Evolutionary conservation across 306 rosid genomes (phyloP), one percentile per base, ranked within the genome.

Genomic region (Cotoneaster glaucophyllus): DNA sequence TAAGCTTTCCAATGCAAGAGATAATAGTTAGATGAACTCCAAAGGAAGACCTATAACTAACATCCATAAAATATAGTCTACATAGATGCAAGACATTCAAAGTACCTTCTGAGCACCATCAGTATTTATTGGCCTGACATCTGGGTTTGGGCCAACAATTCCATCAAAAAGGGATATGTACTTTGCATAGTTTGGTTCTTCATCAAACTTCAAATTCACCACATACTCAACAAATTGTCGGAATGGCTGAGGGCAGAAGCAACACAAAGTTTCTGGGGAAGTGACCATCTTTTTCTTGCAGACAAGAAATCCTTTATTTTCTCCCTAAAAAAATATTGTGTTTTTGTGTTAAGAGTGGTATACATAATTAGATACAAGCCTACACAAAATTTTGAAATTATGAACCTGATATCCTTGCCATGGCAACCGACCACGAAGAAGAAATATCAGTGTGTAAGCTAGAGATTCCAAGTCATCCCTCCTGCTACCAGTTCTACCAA

Each of bases 381-480:
- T 14, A 64, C 50, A 45, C 68, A 58, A 64, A 62, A 43, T 50
- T 43, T 75, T 28, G 70, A 61, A 57, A 48, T n/a, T 56, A 32
- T 57, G 52, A 73, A 93, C 97, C 97, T 89, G 98, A 84, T 67
- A 90, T 25, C 98, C 98, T 82, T 90, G 98, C 98, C 98, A 93
- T 65, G 98, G 98, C 58, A 93, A 82, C 48, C 94, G 91, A 22
- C 93, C 96, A 69, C 95, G 96, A 26, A 93, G 93, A 84, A 93
- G 96, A 81, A 93, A 93, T 79, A 93, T 67, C 28, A 93, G 88
- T 1, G 98, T 93, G 79, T 93, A 93, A 74, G 98, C 98, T 81
- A 93, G 94, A 61, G 98, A 93, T 81, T 93, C 98, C 80, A 93
- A 82, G 73, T 93, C 98, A 89, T 93, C 98, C 79, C 98, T 87